Percentiles rank a stretch among this genome's conserved stretches.
phyloP scores from a whole-genome alignment of 2,329 filamentous ascomycete genomes.

The Huntiella omanensis region DNA sequence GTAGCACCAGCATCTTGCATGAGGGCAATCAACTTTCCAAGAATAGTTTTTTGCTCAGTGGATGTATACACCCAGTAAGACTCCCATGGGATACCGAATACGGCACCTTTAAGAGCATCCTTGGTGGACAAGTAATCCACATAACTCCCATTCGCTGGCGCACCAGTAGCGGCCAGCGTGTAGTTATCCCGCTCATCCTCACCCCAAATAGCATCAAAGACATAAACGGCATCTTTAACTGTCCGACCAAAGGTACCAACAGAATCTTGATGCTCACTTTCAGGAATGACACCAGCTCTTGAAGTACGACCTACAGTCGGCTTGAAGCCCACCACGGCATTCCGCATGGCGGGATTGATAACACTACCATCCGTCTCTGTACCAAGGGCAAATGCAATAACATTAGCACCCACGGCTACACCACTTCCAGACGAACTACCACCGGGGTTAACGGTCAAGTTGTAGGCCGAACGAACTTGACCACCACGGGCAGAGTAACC shows the following conservation, averaged over 20 bases:
- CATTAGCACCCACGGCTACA: conserved; percentile 43
- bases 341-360: conserved; percentile 52
- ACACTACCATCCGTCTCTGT: conserved; percentile 59
- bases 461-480: conserved; percentile 47
- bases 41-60: conserved; percentile 31
- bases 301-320: conserved; percentile 58
- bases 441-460: conserved; percentile 47
- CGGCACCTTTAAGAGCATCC: conserved; percentile 36
- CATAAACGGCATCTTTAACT: conserved; percentile 48
- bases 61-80: conserved; percentile 49
- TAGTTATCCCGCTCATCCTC: conserved; percentile 45
- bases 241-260: conserved; percentile 50
- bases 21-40: conserved; percentile 23
- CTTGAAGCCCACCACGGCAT: conserved; percentile 54
- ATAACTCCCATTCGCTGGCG: conserved; percentile 34
- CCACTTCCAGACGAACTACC: conserved; percentile 51
- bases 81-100: conserved; percentile 53
- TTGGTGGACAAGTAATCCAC: conserved; percentile 34
- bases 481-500: conserved; percentile 47
- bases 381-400: conserved; percentile 44
- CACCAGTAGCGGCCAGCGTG: conserved; percentile 37
- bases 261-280: conserved; percentile 47
- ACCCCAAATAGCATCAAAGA: conserved; percentile 50
- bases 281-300: conserved; percentile 42
- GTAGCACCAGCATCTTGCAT: conserved; percentile 44